Conservation (phyloP, 1,284 basidiomycete species). For the Schizophyllum amplum region DNA sequence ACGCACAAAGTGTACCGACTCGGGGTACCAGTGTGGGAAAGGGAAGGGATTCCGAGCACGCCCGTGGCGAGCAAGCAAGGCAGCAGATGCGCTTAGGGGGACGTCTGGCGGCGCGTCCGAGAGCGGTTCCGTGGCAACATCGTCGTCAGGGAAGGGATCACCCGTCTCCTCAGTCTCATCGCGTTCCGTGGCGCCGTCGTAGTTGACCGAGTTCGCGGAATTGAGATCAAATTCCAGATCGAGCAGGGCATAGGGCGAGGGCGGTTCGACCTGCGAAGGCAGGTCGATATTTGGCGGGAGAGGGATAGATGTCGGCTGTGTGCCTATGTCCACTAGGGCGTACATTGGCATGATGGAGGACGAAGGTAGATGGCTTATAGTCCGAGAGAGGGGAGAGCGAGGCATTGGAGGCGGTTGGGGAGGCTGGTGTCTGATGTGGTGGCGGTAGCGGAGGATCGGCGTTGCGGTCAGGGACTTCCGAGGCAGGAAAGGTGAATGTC, state of each 20-base stretch:
- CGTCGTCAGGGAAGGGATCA: constrained; percentile 3
- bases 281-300: background rate
- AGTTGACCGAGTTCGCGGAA: background rate
- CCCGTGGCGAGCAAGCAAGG: constrained; percentile 7
- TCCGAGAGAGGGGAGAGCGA: background rate
- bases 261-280: background rate
- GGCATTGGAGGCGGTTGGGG: constrained; percentile 4
- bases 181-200: background rate
- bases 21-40: constrained; percentile 56
- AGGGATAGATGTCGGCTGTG: background rate
- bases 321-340: background rate
- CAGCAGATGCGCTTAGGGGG: background rate
- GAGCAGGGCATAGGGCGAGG: background rate
- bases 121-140: background rate
- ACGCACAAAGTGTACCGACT: constrained; percentile 65
- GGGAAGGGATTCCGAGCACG: constrained; percentile 40
- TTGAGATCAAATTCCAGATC: background rate
- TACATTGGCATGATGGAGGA: background rate
- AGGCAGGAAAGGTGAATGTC: constrained; percentile 24
- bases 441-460: background rate
- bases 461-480: background rate
- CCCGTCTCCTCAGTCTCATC: background rate
- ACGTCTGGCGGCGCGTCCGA: background rate
- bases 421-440: constrained; percentile 7
- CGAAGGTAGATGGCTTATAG: background rate